Percentiles rank a stretch among this genome's conserved stretches.
Conservation (phyloP, 2,329 filamentous ascomycete genomes). For the Fusarium beomiforme region DNA sequence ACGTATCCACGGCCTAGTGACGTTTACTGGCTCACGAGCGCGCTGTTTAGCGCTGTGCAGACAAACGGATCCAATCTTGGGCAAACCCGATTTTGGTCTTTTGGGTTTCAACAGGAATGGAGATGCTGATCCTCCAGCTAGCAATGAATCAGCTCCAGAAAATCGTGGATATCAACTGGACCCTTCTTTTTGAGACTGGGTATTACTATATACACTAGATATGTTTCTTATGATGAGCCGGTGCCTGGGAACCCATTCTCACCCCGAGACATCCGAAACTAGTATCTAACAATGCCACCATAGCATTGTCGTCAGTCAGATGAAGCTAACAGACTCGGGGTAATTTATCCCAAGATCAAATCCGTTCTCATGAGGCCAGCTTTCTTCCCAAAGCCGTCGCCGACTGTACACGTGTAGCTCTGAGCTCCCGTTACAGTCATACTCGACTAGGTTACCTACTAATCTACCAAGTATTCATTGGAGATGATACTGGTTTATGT, state of each 20-base stretch:
- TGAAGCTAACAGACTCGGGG: conserved; percentile 3
- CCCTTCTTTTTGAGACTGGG: background rate
- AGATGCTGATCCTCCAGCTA: conserved; percentile 6
- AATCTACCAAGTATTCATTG: too few species aligned
- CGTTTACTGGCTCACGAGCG: conserved; percentile 25
- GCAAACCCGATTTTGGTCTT: conserved; percentile 1
- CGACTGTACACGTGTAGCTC: conserved; percentile 25
- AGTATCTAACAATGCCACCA: background rate
- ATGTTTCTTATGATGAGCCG: background rate
- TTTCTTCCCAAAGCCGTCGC: background rate
- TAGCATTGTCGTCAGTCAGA: background rate
- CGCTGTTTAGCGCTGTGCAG: conserved; percentile 28
- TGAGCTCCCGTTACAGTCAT: conserved; percentile 11
- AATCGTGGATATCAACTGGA: background rate
- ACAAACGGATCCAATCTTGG: conserved; percentile 9
- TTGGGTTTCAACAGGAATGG: conserved; percentile 1
- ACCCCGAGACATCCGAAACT: conserved; percentile 25
- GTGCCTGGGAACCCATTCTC: background rate
- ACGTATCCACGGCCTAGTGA: conserved; percentile 27
- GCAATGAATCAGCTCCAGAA: background rate
- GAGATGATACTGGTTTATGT: background rate
- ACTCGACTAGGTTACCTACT: background rate
- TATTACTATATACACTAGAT: background rate
- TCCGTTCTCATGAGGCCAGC: conserved; percentile 17
- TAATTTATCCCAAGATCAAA: conserved; percentile 2